Base-by-base conservation (phyloP, 768 basidiomycete species). In the Multifurca ochricompacta region DNA sequence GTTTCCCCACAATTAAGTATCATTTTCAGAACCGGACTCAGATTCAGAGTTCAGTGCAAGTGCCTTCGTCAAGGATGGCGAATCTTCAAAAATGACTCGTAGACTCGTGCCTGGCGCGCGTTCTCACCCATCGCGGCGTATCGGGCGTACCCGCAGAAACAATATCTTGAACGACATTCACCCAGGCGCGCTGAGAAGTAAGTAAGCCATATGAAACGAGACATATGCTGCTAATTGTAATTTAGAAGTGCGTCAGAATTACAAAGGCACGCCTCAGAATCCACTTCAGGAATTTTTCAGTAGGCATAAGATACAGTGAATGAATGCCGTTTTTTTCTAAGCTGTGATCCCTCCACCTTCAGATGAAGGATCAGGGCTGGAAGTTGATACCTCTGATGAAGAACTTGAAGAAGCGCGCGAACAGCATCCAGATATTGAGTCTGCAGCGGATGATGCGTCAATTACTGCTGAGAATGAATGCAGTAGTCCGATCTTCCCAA, bases 11-110 rank as follows among this genome's bases (percentile, higher is more conserved):
- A 18, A 16, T 28, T 37, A 42, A 10, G 28, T 34, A 39, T 30
- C 1, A 13, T 18, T 28, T 27, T 31, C 32, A 74, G 77, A 76
- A 48, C 57, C 64, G 2, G 77, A 79, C 61, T 74, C 76, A 0
- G 77, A 80, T 60, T 69, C 75, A 30, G 77, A 79, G 44, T 80
- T 80, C 59, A 71, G 69, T 25, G 68, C 76, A 3, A 74, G 75
- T 1, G 54, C 63, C 6, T 73, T 71, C 54, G 50, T 73, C 54
- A 39, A 63, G 53, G 52, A 71, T 50, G 43, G 63, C 51, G 44
- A 72, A 64, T 51, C 57, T 52, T 47, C 53, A 0, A 62, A 58
- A 54, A 71, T 69, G 51, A 62, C 66, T 31, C 62, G 56, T 23
- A 70, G 68, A 47, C 51, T 35, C 16, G 45, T 32, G 37, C 34